phyloP scores from a whole-genome alignment of 2,329 filamentous ascomycete species.

The Penicillium decumbens region DNA sequence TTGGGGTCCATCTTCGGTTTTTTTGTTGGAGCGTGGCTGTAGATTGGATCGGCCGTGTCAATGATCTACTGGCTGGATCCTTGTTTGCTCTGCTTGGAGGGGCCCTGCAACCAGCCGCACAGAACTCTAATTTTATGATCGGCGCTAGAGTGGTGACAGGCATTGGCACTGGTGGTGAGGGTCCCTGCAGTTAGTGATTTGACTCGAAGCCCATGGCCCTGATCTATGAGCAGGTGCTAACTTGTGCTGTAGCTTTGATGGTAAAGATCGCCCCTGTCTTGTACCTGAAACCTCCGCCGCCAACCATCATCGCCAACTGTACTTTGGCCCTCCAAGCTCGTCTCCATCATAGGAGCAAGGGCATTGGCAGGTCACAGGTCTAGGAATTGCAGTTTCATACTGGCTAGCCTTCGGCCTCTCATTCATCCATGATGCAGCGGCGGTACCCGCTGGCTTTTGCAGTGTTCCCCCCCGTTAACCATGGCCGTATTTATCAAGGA shows the following conservation, averaged over 20 bases:
- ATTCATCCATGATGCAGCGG: slow-evolving; percentile 32
- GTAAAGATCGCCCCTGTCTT: slow-evolving; percentile 50
- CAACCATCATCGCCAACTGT: slow-evolving; percentile 49
- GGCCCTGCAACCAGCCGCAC: slow-evolving; percentile 46
- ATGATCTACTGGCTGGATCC: slow-evolving; percentile 47
- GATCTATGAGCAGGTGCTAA: slow-evolving; percentile 2
- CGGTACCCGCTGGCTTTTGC: slow-evolving; percentile 35
- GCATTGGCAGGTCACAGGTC: slow-evolving; percentile 26
- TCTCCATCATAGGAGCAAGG: no score
- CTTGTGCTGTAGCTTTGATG: slow-evolving; percentile 37
- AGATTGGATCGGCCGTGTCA: slow-evolving; percentile 51
- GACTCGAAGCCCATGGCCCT: background rate
- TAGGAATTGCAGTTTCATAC: slow-evolving; percentile 45
- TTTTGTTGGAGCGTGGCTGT: slow-evolving; percentile 48
- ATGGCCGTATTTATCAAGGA: slow-evolving; percentile 31
- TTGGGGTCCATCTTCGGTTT: slow-evolving; percentile 50
- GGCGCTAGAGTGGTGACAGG: slow-evolving; percentile 50
- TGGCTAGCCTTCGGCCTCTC: slow-evolving; percentile 36
- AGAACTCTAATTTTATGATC: no score
- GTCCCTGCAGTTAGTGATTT: no score
- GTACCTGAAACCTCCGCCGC: slow-evolving; percentile 48
- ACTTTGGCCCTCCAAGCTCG: slow-evolving; percentile 1
- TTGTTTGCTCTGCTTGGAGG: slow-evolving; percentile 48
- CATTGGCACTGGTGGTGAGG: slow-evolving; percentile 48
- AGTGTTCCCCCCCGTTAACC: no score